A percentile compares a stretch with the other conserved stretches of the same genome.
Conservation (phyloP, 2,329 filamentous ascomycete genomes). For the Ramularia endophylla region DNA sequence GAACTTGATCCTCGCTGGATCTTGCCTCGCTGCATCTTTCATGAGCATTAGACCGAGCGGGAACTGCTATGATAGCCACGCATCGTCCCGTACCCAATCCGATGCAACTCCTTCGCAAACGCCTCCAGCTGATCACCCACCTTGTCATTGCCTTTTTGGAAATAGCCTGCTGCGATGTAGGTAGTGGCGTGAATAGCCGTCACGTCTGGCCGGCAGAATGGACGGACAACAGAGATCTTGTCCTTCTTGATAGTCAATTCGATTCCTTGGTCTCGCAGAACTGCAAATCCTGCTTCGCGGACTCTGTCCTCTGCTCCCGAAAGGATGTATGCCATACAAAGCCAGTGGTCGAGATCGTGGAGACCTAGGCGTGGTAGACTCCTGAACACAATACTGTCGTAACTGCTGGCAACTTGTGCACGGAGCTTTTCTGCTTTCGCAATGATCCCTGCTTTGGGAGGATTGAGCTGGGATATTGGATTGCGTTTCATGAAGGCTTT, state of each 20-base stretch:
- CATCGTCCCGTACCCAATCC: constrained; percentile 8
- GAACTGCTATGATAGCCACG: constrained; percentile 3
- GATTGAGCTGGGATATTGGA: neutral
- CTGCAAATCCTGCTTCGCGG: constrained; percentile 1
- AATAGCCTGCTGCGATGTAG: constrained; percentile 6
- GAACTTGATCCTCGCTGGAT: no score
- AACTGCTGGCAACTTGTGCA: constrained; percentile 6
- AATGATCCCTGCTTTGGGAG: constrained; percentile 2
- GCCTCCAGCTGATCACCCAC: constrained; percentile 9
- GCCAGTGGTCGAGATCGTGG: constrained; percentile 12
- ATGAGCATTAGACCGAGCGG: no score
- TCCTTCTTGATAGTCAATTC: constrained; percentile 3
- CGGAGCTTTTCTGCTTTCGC: constrained; percentile 9
- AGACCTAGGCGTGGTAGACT: constrained; percentile 11
- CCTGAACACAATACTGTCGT: constrained; percentile 8
- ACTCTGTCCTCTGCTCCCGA: constrained; percentile 3
- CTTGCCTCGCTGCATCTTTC: no score
- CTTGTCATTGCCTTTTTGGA: constrained; percentile 1
- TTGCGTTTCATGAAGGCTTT: neutral
- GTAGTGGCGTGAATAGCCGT: constrained; percentile 11
- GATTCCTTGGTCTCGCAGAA: constrained; percentile 14
- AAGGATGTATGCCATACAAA: constrained; percentile 10
- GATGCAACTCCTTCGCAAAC: constrained; percentile 13
- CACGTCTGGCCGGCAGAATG: constrained; percentile 2
- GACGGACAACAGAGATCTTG: constrained; percentile 2